These are phyloP conservation scores for Leucogyrophana mollusca DNA, from an alignment of 768 basidiomycete species.

Conservation along the genomic window DNA sequence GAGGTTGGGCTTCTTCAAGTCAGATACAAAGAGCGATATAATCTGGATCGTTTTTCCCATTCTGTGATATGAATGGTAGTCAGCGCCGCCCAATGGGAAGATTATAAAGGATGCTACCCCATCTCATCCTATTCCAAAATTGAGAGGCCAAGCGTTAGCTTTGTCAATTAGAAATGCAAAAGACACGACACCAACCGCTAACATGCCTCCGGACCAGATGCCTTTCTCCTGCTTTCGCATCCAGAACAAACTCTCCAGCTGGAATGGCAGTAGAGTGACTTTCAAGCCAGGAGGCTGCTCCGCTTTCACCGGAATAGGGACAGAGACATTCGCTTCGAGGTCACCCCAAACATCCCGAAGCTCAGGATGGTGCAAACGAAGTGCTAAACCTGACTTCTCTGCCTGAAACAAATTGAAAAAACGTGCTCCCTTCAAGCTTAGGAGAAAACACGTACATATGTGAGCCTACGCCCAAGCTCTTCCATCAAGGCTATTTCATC, in stretches of 20 bases:
- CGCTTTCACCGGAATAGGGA: constrained; percentile 65
- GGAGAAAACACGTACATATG: constrained; percentile 47
- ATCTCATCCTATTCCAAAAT: constrained; percentile 70
- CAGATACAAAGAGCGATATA: constrained; percentile 83
- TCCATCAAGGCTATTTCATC: constrained; percentile 51
- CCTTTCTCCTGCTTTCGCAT: constrained; percentile 92
- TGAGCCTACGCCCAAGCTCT: constrained; percentile 73
- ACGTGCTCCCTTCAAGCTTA: constrained; percentile 5
- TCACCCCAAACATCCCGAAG: constrained; percentile 87
- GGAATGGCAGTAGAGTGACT: constrained; percentile 88
- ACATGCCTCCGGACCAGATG: constrained; percentile 87
- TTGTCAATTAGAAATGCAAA: too few species aligned
- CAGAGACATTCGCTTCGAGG: constrained; percentile 58
- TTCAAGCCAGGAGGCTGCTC: constrained; percentile 84
- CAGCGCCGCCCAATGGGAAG: background rate
- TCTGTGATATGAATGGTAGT: constrained; percentile 33
- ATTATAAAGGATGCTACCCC: too few species aligned
- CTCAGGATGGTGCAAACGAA: constrained; percentile 76
- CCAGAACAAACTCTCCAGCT: constrained; percentile 93
- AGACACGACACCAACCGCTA: constrained; percentile 60
- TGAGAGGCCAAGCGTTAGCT: background rate
- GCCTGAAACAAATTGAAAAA: constrained; percentile 46
- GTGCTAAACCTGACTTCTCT: constrained; percentile 63
- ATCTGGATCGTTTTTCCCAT: constrained; percentile 98
- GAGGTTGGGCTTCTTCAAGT: constrained; percentile 77